Base-by-base conservation (phyloP, 495 filamentous ascomycete species). In the Lentithecium fluviatile region DNA sequence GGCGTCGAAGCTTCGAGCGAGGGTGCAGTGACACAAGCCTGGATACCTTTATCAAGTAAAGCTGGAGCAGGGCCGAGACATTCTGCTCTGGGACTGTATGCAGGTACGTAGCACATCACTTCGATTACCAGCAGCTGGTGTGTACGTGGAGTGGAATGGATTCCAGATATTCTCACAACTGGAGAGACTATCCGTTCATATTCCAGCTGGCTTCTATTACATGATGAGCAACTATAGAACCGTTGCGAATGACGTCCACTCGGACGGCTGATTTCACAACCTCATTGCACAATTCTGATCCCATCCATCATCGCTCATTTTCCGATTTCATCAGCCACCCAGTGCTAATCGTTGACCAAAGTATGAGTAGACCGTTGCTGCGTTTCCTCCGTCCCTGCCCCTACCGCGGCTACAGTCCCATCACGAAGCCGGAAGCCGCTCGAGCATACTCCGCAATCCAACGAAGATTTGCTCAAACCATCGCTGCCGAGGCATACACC, bases 211-310 rank as follows among this genome's bases (percentile, higher is more conserved):
- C 13, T 20, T 43, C 40, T 15, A 43, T 52, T 20, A 21, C 15
- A 63, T 63, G 64, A 68, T 60, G 61, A 65, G 57, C 24, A 42
- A 65, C 52, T 58, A 26, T 77, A 85, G 91, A 96, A 96, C 91
- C 91, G 91, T 90, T 95, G 92, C 91, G 88, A 88, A 85, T 92
- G 89, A 94, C 83, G 81, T 48, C 42, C 53, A 24, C 40, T 61
- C 62, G 69, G 75, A 75, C 79, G 82, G 71, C 74, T 87, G 85
- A 86, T 84, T 79, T 78, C 73, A 82, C 73, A 73, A 77, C 45
- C 34, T 78, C 78, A 76, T 80, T 64, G 69, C 67, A 75, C 56
- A 47, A 45, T 57, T 29, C 42, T 66, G 57, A 62, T 50, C 23
- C 60, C 65, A 32, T 20, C 37, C 49, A 29, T 70, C 51, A 12